These are phyloP conservation scores for Penicillium digitatum DNA, from an alignment of 2,329 filamentous ascomycete species.

Conservation along the genomic window DNA sequence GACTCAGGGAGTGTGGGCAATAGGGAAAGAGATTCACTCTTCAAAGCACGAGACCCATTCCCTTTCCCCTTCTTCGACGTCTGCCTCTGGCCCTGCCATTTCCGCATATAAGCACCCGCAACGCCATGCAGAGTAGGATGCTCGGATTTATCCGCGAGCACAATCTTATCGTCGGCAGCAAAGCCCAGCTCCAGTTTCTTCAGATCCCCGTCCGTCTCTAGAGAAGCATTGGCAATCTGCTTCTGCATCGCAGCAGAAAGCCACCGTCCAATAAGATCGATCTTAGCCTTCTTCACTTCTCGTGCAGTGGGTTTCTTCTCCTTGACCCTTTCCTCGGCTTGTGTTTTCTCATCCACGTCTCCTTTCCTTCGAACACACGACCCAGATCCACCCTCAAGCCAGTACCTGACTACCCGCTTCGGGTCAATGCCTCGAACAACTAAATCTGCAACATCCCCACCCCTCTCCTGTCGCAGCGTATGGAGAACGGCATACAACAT, in stretches of 20 bases:
- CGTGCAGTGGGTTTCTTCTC: conserved; percentile 21
- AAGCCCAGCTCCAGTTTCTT: neutral
- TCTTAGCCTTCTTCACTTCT: conserved; percentile 54
- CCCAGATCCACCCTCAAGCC: conserved; percentile 39
- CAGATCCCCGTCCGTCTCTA: neutral
- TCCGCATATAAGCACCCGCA: conserved; percentile 29
- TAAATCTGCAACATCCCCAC: conserved; percentile 25
- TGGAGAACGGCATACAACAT: conserved; percentile 71
- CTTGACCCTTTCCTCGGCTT: neutral
- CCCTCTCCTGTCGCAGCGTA: conserved; percentile 49
- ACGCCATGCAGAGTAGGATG: conserved; percentile 19
- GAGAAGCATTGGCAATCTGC: conserved; percentile 1
- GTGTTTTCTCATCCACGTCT: neutral
- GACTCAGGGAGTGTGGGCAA: neutral
- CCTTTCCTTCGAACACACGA: neutral
- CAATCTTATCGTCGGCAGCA: conserved; percentile 12
- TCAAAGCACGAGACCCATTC: neutral
- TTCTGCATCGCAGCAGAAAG: conserved; percentile 28
- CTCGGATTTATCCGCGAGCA: conserved; percentile 14
- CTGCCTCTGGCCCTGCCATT: conserved; percentile 25
- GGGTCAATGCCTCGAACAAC: conserved; percentile 52
- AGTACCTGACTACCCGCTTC: conserved; percentile 54
- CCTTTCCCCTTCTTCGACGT: conserved; percentile 7
- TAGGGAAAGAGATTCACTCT: neutral
- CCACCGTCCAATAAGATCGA: conserved; percentile 59